These are phyloP conservation scores for Eimeria mitis DNA, from an alignment of 169 alveolate genomes.

Conservation along the genomic window DNA sequence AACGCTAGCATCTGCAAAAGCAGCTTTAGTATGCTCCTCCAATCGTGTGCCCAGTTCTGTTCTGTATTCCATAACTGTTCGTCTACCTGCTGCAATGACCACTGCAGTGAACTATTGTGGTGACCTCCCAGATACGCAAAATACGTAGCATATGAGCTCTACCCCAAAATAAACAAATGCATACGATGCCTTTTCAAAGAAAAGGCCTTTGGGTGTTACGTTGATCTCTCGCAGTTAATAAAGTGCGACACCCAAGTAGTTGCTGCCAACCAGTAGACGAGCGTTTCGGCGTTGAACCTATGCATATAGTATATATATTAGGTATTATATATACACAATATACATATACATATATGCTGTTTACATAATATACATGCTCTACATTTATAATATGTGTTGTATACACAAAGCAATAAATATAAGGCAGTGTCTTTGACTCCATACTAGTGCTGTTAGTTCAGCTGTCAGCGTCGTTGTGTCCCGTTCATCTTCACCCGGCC, in stretches of 20 bases:
- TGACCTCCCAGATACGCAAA: neutral
- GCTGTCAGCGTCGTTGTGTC: neutral
- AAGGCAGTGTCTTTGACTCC: neutral
- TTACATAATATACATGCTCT: too few relatives aligned
- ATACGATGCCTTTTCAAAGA: neutral
- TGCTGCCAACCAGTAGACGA: neutral
- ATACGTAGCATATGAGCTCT: neutral
- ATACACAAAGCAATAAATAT: too few relatives aligned
- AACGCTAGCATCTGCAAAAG: neutral
- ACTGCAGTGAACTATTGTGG: neutral
- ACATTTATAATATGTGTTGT: too few relatives aligned
- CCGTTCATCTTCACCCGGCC: neutral
- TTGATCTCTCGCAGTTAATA: neutral
- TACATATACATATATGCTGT: too few relatives aligned
- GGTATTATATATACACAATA: too few relatives aligned
- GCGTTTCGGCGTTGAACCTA: neutral
- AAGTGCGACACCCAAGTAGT: neutral
- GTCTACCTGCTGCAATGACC: neutral
- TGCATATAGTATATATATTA: too few relatives aligned
- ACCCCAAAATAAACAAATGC: neutral
- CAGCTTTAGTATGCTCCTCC: neutral
- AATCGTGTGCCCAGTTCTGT: neutral
- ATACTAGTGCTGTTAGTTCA: slow-evolving; percentile 37
- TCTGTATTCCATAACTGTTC: neutral
- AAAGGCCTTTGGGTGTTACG: neutral